Evolutionary conservation across 345 rosid genomes (phyloP), one percentile per base, ranked within the genome.

Genomic region (Excoecaria agallocha): DNA sequence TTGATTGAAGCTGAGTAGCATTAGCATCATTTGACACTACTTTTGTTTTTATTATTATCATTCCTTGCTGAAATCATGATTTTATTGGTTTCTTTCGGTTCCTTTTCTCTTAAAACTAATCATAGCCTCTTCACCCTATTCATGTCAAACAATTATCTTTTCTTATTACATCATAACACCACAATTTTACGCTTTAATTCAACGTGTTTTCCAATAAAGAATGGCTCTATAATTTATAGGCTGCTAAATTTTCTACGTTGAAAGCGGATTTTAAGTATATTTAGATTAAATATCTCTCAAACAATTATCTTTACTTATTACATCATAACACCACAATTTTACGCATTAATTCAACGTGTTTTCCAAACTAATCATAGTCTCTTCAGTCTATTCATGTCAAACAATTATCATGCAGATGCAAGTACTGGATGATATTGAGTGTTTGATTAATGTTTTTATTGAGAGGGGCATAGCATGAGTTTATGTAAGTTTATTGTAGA

Each of bases 41-140:
- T 77, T 63, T 64, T 51, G 70, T 13, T 51, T 24, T 62, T 22
- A 48, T 4, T 0, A 30, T 30, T 30, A 30, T 30, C 8, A 41
- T 39, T 48, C 48, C 5, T 13, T 5, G 4, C 3, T 30, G 13
- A 20, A 69, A 62, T 60, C 66, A 80, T 59, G 70, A 63, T 70
- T 76, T 68, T 68, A 45, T 56, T 66, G 80, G 74, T n/a, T 69
- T 77, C 86, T 85, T 85, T 82, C 88, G 86, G 88, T 85, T 78
- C 83, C 71, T 80, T 85, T 75, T 59, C 24, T 6, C 8, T 43
- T 39, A 3, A 12, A 6, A 0, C 3, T 54, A 22, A 7, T 7
- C 19, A 16, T 6, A 46, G 65, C 45, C 66, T 56, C 78, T 71
- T 45, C 50, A 6, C 17, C 56, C 71, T 55, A 20, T 55, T 77